Base-by-base conservation (phyloP, 2,329 filamentous ascomycete species). In the Phoma sp. region DNA sequence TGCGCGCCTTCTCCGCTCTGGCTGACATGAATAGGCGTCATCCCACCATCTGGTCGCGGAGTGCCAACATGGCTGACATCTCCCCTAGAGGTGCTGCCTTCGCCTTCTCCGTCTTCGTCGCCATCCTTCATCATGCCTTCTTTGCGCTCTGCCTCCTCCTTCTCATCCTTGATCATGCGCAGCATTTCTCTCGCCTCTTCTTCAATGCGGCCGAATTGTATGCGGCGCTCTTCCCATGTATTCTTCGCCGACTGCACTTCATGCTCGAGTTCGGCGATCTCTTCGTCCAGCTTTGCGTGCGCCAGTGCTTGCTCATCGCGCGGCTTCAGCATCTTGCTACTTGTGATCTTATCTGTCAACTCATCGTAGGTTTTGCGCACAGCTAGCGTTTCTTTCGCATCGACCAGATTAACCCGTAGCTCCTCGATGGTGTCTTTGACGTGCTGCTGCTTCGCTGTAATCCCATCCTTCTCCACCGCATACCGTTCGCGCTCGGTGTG, bases 151-250 rank as follows among this genome's bases (percentile, higher is more conserved):
- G 95, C 91, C 76, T 96, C 92, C 73, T 96, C 93, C 77, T 96
- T 96, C 80, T 97, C 93, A 68, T 96, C 93, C 56, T 92, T 87
- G 68, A 98, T 96, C 73, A 96, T 82, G 42, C 91, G 83, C 53
- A 93, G 82, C 73, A 98, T 83, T 60, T 91, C 83, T 84, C 90
- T 90, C n/a, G 92, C 92, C 78, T 97, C 93, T 55, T 93, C 90
- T 71, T 96, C 90, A 67, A 98, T 93, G 50, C 86, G 84, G 53
- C 88, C 90, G 74, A 97, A 96, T 76, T 96, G 92, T 64, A 92
- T 90, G 58, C 89, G 82, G 32, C 93, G 83, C 76, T 96, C 92
- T 34, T 84, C 81, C 93, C 93, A 97, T 0, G 91, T 95, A 60
- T 83, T 84, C 42, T 86, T 89, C 72, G 96, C 96, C 30, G 90